phyloP scores from a whole-genome alignment of 768 basidiomycete genomes.

The Fistulinella prunicolor region DNA sequence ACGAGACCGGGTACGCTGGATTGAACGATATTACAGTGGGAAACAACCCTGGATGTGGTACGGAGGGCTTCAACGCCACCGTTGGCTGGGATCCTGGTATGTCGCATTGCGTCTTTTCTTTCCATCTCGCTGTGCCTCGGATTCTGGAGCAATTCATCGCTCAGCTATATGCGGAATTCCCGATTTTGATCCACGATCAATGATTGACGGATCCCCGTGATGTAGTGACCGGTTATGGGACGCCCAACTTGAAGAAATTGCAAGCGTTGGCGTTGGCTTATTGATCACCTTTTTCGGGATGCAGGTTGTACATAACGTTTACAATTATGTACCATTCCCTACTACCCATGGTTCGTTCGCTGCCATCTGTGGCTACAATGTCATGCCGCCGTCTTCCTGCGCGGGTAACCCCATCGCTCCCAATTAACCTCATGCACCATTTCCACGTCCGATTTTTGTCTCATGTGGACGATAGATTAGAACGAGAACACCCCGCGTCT shows the following conservation, averaged over 20 bases:
- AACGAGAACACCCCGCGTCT: too few relatives aligned
- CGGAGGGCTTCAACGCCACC: not conserved
- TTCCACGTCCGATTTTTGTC: constrained; percentile 86
- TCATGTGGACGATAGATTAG: constrained; percentile 84
- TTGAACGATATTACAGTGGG: not conserved
- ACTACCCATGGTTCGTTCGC: constrained; percentile 90
- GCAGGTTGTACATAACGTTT: too few relatives aligned
- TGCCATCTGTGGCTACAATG: constrained; percentile 68
- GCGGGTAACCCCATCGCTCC: constrained; percentile 79
- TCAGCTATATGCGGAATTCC: too few relatives aligned
- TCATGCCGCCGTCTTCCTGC: constrained; percentile 44
- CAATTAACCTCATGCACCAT: constrained; percentile 82
- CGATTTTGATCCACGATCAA: too few relatives aligned
- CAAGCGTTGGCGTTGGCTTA: not conserved
- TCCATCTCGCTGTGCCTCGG: not conserved
- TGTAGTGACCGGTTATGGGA: not conserved
- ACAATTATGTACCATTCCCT: constrained; percentile 75
- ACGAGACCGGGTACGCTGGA: not conserved
- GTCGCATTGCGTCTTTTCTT: not conserved
- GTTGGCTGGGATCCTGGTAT: not conserved
- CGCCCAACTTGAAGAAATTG: not conserved
- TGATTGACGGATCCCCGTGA: not conserved
- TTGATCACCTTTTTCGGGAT: too few relatives aligned
- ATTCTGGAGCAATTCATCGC: too few relatives aligned
- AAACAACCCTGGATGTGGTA: not conserved